These are phyloP conservation scores for Sisymbrium irio DNA, from an alignment of 345 rosid species.

Conservation along the genomic window DNA sequence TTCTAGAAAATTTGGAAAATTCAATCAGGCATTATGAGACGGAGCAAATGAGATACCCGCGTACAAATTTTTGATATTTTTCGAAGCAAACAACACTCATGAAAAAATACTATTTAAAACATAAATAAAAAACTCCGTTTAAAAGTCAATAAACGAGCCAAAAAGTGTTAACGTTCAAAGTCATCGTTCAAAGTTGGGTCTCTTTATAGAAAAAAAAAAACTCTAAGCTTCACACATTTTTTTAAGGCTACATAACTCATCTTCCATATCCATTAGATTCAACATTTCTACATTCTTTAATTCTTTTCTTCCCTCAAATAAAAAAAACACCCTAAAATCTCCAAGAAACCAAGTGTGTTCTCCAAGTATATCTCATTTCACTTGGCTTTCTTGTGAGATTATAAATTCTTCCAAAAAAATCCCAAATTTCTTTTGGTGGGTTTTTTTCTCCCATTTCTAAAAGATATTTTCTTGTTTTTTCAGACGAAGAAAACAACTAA, in stretches of 20 bases:
- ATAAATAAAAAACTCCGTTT: not conserved
- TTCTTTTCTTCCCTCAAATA: constrained; percentile 9
- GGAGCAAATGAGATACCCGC: constrained; percentile 5
- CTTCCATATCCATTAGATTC: constrained; percentile 5
- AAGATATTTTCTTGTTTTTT: not conserved
- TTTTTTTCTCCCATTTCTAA: not conserved
- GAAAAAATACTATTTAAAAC: not conserved
- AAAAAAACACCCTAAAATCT: constrained; percentile 1
- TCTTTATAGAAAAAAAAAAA: not conserved
- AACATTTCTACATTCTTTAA: constrained; percentile 29
- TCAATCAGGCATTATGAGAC: not conserved
- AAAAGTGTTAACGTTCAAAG: constrained; percentile 29
- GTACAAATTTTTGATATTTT: constrained; percentile 13
- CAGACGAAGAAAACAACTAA: constrained; percentile 14
- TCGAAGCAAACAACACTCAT: constrained; percentile 17
- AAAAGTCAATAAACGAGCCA: constrained; percentile 26
- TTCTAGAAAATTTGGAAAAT: not conserved
- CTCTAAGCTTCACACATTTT: constrained; percentile 24
- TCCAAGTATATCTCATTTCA: constrained; percentile 17
- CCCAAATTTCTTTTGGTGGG: not conserved
- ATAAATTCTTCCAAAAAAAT: not conserved
- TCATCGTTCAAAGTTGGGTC: constrained; percentile 37
- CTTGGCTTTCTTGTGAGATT: not conserved
- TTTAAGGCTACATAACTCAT: constrained; percentile 1
- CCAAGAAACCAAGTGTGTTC: constrained; percentile 16